Percentiles rank a stretch among this genome's conserved stretches.
These are phyloP conservation scores for Trichoderma breve DNA, from an alignment of 2,329 filamentous ascomycete species.

Conservation along the genomic window DNA sequence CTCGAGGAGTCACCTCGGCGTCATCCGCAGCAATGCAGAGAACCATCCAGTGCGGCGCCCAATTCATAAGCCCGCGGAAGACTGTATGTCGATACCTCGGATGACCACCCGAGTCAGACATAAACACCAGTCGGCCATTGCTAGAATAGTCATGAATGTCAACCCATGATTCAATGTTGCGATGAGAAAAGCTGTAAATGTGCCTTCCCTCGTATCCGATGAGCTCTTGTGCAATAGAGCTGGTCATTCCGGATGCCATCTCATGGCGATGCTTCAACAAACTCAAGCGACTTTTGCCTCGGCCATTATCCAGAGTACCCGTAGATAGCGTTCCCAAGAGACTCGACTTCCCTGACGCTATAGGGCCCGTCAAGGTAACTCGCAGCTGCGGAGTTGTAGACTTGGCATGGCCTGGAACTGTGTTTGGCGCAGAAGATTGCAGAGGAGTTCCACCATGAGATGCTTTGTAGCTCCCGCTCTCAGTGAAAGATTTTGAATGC, in stretches of 20 bases:
- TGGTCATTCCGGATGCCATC: constrained; percentile 86
- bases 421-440: constrained; percentile 19
- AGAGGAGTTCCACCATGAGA: neutral
- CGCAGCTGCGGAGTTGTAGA: constrained; percentile 72
- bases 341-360: constrained; percentile 89
- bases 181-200: constrained; percentile 80
- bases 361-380: constrained; percentile 83
- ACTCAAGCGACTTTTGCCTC: constrained; percentile 84
- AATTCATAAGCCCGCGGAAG: constrained; percentile 84
- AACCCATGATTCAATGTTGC: constrained; percentile 87
- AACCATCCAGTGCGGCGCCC: constrained; percentile 91
- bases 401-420: constrained; percentile 41
- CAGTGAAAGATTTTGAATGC: constrained; percentile 12
- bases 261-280: constrained; percentile 92
- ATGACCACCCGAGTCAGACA: constrained; percentile 90
- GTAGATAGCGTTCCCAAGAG: constrained; percentile 85
- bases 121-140: constrained; percentile 73
- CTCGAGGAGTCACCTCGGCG: constrained; percentile 43
- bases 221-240: constrained; percentile 90
- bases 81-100: constrained; percentile 87
- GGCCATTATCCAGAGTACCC: constrained; percentile 84
- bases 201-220: constrained; percentile 69
- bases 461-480: neutral
- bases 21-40: constrained; percentile 84
- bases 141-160: constrained; percentile 83